Evolutionary conservation across 768 basidiomycete species (phyloP), one percentile per base, ranked within the genome.

Genomic region (Tulasnella sp.): DNA sequence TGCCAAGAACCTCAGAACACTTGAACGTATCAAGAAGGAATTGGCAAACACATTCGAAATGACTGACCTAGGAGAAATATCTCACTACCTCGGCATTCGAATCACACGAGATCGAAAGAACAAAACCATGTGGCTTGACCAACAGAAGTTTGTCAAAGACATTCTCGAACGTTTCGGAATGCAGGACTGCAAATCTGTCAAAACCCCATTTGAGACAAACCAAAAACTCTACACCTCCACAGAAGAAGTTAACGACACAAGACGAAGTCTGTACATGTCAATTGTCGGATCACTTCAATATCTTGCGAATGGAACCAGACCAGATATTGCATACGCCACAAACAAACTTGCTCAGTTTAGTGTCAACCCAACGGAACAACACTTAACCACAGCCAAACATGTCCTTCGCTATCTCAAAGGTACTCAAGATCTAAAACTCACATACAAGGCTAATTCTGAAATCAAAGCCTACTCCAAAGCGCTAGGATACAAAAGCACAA

Each of bases 241-340:
- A 76, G 75, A 48, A 16, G 31, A 44, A 44, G 22, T 28, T 12
- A 20, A 37, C 18, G 3, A 3, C 16, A 44, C 31, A 18, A 3
- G 16, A 22, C 3, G 75, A 44, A 46, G 6, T 3, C 20, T 16
- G 24, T 69, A 78, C n/a, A 73, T 77, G 73, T 16, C 48, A 5
- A 16, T 83, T 50, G 80, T 83, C n/a, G 82, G 78, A n/a, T 60
- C 75, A 18, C 81, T 83, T 54, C 77, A 81, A 72, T 84, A 81
- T 80, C 42, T 80, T 18, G 78, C 82, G 22, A 78, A 81, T 11
- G 78, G 77, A 42, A 84, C 82, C 40, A 73, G 83, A 74, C 81
- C 82, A 22, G 84, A 87, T 75, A 81, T 85, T 5, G 77, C 83
- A 72, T 87, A 83, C 83, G 84, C 85, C 18, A 84, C 86, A 12